A percentile compares a stretch with the other conserved stretches of the same genome.
phyloP scores from a whole-genome alignment of 192 early-diverging fungal species.

The Mortierella alpina region DNA sequence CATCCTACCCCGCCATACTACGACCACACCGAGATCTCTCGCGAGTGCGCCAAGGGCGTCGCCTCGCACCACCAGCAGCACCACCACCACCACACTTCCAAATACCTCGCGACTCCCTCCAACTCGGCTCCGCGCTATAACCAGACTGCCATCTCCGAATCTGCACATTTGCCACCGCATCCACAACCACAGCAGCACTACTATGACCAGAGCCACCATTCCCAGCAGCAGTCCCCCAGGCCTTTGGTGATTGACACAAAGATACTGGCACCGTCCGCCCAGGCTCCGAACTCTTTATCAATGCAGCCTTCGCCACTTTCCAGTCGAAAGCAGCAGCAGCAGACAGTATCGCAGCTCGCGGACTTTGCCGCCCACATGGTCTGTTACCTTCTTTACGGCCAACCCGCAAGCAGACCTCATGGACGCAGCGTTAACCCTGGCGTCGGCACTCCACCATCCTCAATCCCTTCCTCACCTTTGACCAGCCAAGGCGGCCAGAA shows the following conservation, averaged over 20 bases:
- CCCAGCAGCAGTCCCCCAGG: constrained; percentile 9
- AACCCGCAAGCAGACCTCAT: constrained; percentile 27
- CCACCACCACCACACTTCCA: constrained; percentile 1
- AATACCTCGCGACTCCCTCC: constrained; percentile 33
- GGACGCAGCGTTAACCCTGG: constrained; percentile 8
- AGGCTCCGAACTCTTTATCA: background rate
- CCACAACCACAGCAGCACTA: constrained; percentile 19
- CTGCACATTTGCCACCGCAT: background rate
- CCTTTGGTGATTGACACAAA: constrained; percentile 33
- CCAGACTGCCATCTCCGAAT: background rate
- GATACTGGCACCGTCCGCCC: background rate
- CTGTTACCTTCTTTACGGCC: constrained; percentile 62
- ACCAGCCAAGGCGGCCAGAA: constrained; percentile 3
- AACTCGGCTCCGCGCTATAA: constrained; percentile 1
- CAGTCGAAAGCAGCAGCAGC: constrained; percentile 28
- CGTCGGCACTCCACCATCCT: constrained; percentile 32
- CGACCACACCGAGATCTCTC: constrained; percentile 10
- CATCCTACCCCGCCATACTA: constrained; percentile 36
- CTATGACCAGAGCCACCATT: constrained; percentile 22
- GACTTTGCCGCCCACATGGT: constrained; percentile 71
- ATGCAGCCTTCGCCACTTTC: constrained; percentile 15
- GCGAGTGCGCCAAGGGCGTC: background rate
- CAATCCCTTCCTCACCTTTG: constrained; percentile 34
- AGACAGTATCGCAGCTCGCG: constrained; percentile 57
- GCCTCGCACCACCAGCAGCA: constrained; percentile 12